Evolutionary conservation across 208 protist genomes (phyloP), one percentile per base, ranked within the genome.

Genomic region (Trypanosoma rangeli): DNA sequence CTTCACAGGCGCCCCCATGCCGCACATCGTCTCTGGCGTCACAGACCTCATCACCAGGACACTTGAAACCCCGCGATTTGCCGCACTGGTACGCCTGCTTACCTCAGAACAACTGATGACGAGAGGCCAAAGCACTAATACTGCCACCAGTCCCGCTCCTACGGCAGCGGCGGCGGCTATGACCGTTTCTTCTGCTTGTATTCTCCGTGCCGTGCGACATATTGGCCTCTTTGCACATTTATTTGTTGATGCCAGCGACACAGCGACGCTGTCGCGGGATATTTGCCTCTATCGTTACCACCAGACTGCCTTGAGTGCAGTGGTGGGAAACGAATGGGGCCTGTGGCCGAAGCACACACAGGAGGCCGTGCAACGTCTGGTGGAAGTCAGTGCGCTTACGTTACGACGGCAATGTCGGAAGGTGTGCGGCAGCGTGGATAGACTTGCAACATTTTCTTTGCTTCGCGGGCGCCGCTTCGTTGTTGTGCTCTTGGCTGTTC

Each of bases 1-100:
- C 22, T 93, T 84, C 65, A 67, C 78, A 28, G 87, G 87, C 16
- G 20, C 83, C 16, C 74, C 87, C n/a, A 76, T 93, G 46, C 58
- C 74, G 5, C 57, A 70, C 22, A 84, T 93, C 33, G 56, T 81
- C 50, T 67, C 64, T 59, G 82, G 84, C 57, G 61, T 89, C 54
- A 80, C 79, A 54, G 39, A 73, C 26, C 68, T 93, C 16, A 68
- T 88, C 44, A 63, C 60, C 3, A 64, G 55, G 2, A 75, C 69
- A 37, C 57, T 89, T 31, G 78, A 78, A 39, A 60, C 66, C 5
- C 59, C 68, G 18, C 63, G 29, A n/a, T 68, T 76, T 33, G n/a
- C 3, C 24, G n/a, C 33, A 20, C 9, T 71, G 12, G 24, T 76
- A 2, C 35, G 28, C 20, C 29, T 65, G n/a, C 46, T 24, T 8